Conservation (phyloP, 2,329 filamentous ascomycete species). For the Claviceps capensis region DNA sequence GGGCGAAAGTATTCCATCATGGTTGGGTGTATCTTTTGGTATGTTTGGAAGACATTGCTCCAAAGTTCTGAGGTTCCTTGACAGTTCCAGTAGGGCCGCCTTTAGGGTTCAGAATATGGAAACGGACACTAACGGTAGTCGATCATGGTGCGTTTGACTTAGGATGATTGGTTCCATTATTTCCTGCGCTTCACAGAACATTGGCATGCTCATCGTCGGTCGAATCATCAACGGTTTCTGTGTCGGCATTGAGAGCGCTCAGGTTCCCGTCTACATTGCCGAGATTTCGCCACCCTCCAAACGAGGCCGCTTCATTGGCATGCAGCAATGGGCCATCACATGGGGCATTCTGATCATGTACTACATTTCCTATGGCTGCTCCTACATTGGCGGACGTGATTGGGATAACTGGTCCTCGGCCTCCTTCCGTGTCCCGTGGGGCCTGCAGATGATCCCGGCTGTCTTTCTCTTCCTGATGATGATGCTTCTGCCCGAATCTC, state of each 20-base stretch:
- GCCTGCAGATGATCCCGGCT: constrained; percentile 48
- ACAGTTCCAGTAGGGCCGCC: no score
- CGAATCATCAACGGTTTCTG: constrained; percentile 52
- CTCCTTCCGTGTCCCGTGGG: constrained; percentile 53
- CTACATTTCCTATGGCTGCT: constrained; percentile 52
- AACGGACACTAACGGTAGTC: not conserved
- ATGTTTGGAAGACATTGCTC: constrained; percentile 10
- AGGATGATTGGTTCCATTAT: constrained; percentile 36
- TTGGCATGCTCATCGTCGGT: constrained; percentile 37
- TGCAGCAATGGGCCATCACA: constrained; percentile 64
- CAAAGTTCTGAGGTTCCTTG: not conserved
- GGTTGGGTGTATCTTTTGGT: constrained; percentile 37
- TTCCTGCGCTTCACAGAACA: constrained; percentile 30
- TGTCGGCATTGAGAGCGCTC: constrained; percentile 52
- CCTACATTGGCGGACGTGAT: constrained; percentile 33
- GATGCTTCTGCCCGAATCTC: constrained; percentile 46
- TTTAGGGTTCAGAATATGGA: not conserved
- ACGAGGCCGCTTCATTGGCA: constrained; percentile 53
- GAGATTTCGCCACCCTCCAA: constrained; percentile 43
- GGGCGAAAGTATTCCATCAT: constrained; percentile 38
- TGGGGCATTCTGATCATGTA: constrained; percentile 55
- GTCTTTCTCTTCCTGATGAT: constrained; percentile 45
- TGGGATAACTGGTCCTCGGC: constrained; percentile 27
- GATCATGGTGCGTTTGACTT: not conserved
- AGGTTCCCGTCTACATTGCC: constrained; percentile 58